A percentile compares a stretch with the other conserved stretches of the same genome.
These are phyloP conservation scores for Polygonum maritimum DNA, from an alignment of 148 eudicot genomes.

Conservation along the genomic window DNA sequence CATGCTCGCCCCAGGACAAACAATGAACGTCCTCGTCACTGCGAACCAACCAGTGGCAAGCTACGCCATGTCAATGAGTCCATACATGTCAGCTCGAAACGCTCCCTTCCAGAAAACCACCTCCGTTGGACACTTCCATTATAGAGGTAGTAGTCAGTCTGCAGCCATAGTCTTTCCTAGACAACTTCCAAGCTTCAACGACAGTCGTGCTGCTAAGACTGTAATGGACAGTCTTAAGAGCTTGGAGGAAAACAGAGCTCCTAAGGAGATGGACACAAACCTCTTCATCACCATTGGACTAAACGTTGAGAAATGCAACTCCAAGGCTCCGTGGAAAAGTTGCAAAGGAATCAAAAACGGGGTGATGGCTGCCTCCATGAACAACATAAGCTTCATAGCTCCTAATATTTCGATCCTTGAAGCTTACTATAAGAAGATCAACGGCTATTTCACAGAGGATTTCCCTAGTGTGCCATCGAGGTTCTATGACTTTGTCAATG, in stretches of 20 bases:
- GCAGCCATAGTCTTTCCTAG: constrained; percentile 29
- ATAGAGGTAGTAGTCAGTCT: constrained; percentile 31
- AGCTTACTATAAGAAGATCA: constrained; percentile 46
- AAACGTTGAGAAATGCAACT: constrained; percentile 44
- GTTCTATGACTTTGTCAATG: constrained; percentile 52
- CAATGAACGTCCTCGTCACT: constrained; percentile 43
- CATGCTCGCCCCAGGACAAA: constrained; percentile 63
- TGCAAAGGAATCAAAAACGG: constrained; percentile 44
- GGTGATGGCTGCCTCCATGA: constrained; percentile 62
- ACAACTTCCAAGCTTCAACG: constrained; percentile 23
- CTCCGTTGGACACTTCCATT: constrained; percentile 44
- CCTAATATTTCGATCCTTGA: constrained; percentile 50
- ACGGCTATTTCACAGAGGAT: constrained; percentile 44
- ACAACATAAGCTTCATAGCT: constrained; percentile 41
- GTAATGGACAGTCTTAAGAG: neutral
- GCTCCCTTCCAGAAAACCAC: constrained; percentile 44
- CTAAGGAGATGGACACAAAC: constrained; percentile 44
- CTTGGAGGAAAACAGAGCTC: constrained; percentile 11
- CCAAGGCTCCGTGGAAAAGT: constrained; percentile 24
- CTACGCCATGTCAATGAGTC: constrained; percentile 48
- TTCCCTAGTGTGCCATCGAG: constrained; percentile 44
- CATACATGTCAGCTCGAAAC: constrained; percentile 51
- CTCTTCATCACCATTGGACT: constrained; percentile 57
- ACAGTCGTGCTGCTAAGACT: neutral
- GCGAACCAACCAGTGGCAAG: constrained; percentile 23